A percentile compares a stretch with the other conserved stretches of the same genome.
Evolutionary conservation across 257 asterid species (phyloP).

Genomic region (Lycium barbarum): DNA sequence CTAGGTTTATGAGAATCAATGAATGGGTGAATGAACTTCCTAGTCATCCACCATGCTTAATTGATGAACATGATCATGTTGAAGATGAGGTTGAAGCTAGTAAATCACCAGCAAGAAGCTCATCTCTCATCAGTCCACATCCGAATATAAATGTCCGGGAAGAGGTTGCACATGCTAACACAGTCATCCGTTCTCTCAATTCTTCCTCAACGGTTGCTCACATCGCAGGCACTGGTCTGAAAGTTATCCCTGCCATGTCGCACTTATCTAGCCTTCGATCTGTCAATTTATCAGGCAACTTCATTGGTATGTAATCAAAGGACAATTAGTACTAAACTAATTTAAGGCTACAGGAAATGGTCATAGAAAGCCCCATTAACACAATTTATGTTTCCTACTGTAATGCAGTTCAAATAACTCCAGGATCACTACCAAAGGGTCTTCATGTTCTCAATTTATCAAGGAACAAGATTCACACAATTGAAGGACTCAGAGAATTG

Average conservation of each 20-base stretch:
- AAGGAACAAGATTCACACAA: constrained; percentile 69
- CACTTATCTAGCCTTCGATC: constrained; percentile 65
- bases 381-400: neutral
- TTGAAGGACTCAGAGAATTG: constrained; percentile 78
- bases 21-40: constrained; percentile 69
- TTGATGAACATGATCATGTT: constrained; percentile 39
- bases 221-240: constrained; percentile 63
- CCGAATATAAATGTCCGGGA: constrained; percentile 41
- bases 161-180: constrained; percentile 68
- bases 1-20: constrained; percentile 56
- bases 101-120: constrained; percentile 36
- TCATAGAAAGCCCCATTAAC: no score
- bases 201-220: constrained; percentile 79
- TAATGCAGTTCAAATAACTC: constrained; percentile 61
- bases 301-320: constrained; percentile 40
- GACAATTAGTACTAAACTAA: no score
- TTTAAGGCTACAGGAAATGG: no score
- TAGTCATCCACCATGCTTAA: constrained; percentile 41
- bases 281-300: constrained; percentile 74
- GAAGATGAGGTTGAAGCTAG: constrained; percentile 42
- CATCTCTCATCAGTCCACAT: constrained; percentile 35
- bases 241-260: constrained; percentile 66
- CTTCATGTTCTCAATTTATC: constrained; percentile 76
- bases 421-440: constrained; percentile 80
- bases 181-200: constrained; percentile 62